Conservation (phyloP, 352 stramenopile species). For the Phytophthora podocarpi region DNA sequence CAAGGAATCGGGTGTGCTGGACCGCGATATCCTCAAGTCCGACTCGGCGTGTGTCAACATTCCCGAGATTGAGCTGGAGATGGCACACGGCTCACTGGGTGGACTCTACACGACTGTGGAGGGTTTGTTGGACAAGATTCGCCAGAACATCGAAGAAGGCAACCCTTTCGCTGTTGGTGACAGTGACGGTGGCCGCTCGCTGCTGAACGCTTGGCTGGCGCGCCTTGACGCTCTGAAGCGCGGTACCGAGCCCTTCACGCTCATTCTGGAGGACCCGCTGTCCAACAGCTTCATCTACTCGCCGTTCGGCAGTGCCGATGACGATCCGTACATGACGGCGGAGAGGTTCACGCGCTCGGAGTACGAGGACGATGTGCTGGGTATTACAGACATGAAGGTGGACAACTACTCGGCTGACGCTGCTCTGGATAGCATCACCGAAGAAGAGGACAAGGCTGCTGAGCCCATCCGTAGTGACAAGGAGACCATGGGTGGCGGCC, state of each 20-base stretch:
- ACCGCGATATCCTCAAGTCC: constrained; percentile 93
- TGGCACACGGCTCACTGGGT: constrained; percentile 87
- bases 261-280: constrained; percentile 90
- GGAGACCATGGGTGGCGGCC: constrained; percentile 61
- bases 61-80: constrained; percentile 92
- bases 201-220: constrained; percentile 57
- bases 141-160: constrained; percentile 70
- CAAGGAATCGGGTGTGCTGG: constrained; percentile 71
- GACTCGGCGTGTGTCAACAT: constrained; percentile 88
- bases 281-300: constrained; percentile 93
- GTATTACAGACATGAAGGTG: constrained; percentile 93
- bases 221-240: constrained; percentile 60
- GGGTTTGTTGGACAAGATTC: constrained; percentile 88
- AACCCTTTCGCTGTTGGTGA: constrained; percentile 89
- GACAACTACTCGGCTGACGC: constrained; percentile 70
- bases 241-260: constrained; percentile 82
- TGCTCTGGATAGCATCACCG: constrained; percentile 36
- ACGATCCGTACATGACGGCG: constrained; percentile 69
- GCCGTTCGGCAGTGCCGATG: constrained; percentile 49
- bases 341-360: constrained; percentile 88
- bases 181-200: constrained; percentile 64
- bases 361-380: constrained; percentile 93
- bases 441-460: constrained; percentile 39
- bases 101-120: constrained; percentile 95
- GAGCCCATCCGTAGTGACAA: constrained; percentile 63